A percentile compares a stretch with the other conserved stretches of the same genome.
phyloP scores from a whole-genome alignment of 768 basidiomycete species.

The Calocera cornea region DNA sequence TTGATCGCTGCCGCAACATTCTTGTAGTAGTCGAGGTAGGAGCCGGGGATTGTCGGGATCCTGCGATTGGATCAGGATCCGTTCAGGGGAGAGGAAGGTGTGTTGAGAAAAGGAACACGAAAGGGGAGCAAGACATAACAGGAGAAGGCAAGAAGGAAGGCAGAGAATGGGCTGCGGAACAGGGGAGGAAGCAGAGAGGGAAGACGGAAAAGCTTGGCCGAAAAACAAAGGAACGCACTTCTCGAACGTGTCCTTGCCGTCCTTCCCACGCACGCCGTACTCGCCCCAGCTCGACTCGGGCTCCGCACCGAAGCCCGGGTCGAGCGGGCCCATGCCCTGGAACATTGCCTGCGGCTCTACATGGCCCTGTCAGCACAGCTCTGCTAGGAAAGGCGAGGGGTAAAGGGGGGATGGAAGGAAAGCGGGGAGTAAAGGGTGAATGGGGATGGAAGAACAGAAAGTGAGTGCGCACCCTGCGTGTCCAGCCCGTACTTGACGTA shows the following conservation, averaged over 20 bases:
- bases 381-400: neutral
- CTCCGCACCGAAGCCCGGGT: constrained; percentile 9
- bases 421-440: no score
- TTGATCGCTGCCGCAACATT: constrained; percentile 11
- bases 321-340: constrained; percentile 7
- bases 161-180: neutral
- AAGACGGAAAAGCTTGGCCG: no score
- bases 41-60: constrained; percentile 5
- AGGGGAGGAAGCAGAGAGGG: neutral
- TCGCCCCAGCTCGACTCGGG: constrained; percentile 9
- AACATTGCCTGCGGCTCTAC: constrained; percentile 8
- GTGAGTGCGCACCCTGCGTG: constrained; percentile 4
- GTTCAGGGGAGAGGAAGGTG: no score
- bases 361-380: neutral
- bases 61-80: neutral
- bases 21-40: constrained; percentile 9
- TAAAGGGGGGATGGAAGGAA: no score
- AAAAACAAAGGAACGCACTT: no score
- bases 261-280: neutral
- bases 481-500: constrained; percentile 10
- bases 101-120: no score
- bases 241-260: neutral
- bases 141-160: neutral
- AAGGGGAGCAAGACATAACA: no score
- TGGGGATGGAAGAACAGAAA: neutral